These are phyloP conservation scores for Malassezia psittaci DNA, from an alignment of 1,284 basidiomycete genomes.

Conservation along the genomic window DNA sequence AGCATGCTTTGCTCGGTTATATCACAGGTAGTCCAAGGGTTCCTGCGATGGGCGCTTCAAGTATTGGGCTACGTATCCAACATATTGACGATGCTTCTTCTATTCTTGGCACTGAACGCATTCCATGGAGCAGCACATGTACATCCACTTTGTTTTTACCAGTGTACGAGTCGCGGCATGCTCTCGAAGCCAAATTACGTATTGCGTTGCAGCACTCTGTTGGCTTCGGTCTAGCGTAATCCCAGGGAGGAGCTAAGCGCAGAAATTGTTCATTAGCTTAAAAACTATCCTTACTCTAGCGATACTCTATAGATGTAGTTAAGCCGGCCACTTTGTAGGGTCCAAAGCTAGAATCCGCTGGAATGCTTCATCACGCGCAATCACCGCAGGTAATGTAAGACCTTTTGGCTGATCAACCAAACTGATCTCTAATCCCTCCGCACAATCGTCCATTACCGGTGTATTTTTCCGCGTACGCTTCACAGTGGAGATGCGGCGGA, in stretches of 20 bases:
- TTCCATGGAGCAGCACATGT: constrained; percentile 35
- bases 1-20: constrained; percentile 29
- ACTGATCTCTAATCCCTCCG: constrained; percentile 16
- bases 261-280: not conserved
- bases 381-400: constrained; percentile 7
- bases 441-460: constrained; percentile 8
- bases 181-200: constrained; percentile 20
- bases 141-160: constrained; percentile 33
- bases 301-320: no score
- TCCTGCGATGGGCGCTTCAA: constrained; percentile 22
- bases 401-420: not conserved
- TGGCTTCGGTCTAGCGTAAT: constrained; percentile 25
- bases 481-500: constrained; percentile 1
- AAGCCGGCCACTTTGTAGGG: constrained; percentile 5
- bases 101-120: constrained; percentile 13
- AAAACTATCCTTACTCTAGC: not conserved
- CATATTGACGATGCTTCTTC: constrained; percentile 14
- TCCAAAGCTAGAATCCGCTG: constrained; percentile 7
- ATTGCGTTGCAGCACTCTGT: constrained; percentile 29
- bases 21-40: constrained; percentile 33
- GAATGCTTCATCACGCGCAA: constrained; percentile 12
- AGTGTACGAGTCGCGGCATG: constrained; percentile 11
- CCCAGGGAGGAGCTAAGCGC: no score
- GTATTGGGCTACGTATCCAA: constrained; percentile 26
- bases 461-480: constrained; percentile 14